Percentiles rank a stretch among this genome's conserved stretches.
These are phyloP conservation scores for Panicum virgatum DNA, from an alignment of 202 grass and related monocot genomes.

Conservation along the genomic window DNA sequence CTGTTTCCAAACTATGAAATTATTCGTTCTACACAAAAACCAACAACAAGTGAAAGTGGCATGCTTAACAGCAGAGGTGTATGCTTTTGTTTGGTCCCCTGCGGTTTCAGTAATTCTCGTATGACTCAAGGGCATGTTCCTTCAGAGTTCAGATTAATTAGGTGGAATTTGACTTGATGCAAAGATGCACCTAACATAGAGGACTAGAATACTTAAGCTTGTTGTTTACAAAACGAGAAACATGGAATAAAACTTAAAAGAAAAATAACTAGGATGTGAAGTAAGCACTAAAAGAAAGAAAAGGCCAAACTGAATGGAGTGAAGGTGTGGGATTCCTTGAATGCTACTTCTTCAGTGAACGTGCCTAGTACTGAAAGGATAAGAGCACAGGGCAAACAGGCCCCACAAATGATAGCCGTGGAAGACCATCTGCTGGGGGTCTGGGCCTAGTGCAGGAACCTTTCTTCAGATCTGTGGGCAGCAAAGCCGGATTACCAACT, in stretches of 20 bases:
- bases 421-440: neutral
- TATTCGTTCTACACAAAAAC: too few relatives aligned
- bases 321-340: constrained; percentile 26
- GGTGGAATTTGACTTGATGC: too few relatives aligned
- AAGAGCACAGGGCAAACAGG: constrained; percentile 12
- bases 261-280: neutral
- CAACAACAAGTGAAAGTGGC: neutral
- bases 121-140: neutral
- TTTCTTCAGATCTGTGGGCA: constrained; percentile 45
- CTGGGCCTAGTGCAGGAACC: neutral
- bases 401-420: constrained; percentile 40
- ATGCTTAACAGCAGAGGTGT: neutral
- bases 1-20: neutral
- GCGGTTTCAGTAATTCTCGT: neutral
- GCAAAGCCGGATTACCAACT: constrained; percentile 15
- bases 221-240: neutral
- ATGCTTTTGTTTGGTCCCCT: too few relatives aligned
- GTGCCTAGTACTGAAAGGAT: constrained; percentile 10
- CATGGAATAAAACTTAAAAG: neutral
- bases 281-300: neutral
- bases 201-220: neutral
- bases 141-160: neutral
- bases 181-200: constrained; percentile 7
- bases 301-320: neutral
- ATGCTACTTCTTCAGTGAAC: constrained; percentile 37